phyloP scores from a whole-genome alignment of 2,329 filamentous ascomycete genomes.

The Arthrobotrys conoides region DNA sequence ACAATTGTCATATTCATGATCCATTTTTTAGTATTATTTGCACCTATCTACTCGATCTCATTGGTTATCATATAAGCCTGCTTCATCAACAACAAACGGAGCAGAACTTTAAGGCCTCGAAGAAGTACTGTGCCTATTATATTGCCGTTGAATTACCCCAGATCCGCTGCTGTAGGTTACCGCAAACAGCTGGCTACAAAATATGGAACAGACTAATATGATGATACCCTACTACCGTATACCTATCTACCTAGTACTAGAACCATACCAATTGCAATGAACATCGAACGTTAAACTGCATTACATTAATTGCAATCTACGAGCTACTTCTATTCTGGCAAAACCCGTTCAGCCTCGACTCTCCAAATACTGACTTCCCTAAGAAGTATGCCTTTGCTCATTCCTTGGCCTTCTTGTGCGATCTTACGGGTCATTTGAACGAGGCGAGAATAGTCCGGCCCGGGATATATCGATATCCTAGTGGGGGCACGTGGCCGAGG shows the following conservation, averaged over 20 bases:
- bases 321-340: slow-evolving; percentile 30
- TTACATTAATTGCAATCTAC: neutral
- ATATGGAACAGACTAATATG: neutral
- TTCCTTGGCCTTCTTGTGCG: slow-evolving; percentile 27
- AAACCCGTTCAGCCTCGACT: neutral
- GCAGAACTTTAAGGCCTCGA: no score
- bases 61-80: no score
- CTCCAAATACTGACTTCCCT: slow-evolving; percentile 7
- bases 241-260: neutral
- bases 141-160: slow-evolving; percentile 39
- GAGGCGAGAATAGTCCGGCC: slow-evolving; percentile 2
- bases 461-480: slow-evolving; percentile 35
- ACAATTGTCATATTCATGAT: neutral
- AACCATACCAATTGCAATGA: neutral
- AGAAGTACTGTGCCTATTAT: neutral
- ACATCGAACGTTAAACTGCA: neutral
- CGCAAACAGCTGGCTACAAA: slow-evolving; percentile 4
- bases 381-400: slow-evolving; percentile 11
- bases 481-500: slow-evolving; percentile 51
- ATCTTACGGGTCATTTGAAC: slow-evolving; percentile 8
- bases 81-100: neutral
- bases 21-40: no score
- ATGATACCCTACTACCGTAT: neutral
- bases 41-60: no score
- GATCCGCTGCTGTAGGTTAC: slow-evolving; percentile 30